Conservation (phyloP, 257 asterid species). For the Eucommia ulmoides region DNA sequence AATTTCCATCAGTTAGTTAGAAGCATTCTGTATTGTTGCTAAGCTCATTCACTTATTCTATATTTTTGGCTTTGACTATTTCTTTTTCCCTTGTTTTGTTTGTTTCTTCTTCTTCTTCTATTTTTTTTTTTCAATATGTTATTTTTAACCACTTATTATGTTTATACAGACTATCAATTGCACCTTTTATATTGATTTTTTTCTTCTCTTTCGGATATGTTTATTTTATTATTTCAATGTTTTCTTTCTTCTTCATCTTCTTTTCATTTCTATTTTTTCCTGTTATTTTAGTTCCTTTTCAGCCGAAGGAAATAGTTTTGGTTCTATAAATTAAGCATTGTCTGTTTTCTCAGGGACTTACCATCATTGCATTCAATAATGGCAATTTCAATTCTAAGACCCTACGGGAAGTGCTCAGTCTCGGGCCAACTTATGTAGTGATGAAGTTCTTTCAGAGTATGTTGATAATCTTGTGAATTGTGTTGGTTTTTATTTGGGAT, state of each 20-base stretch:
- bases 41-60: too few species aligned
- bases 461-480: slow-evolving; percentile 3
- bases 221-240: background rate
- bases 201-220: too few species aligned
- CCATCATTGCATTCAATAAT: slow-evolving; percentile 60
- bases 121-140: too few species aligned
- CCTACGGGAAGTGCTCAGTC: slow-evolving; percentile 73
- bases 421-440: slow-evolving; percentile 89
- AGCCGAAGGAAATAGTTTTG: too few species aligned
- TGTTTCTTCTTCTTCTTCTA: background rate
- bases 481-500: slow-evolving; percentile 7
- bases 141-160: background rate
- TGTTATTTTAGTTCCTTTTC: too few species aligned
- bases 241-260: background rate
- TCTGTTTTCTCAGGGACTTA: slow-evolving; percentile 50
- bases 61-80: background rate
- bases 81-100: background rate
- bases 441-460: slow-evolving; percentile 84
- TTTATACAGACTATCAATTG: background rate
- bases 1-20: background rate
- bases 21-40: too few species aligned
- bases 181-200: background rate
- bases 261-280: background rate
- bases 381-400: slow-evolving; percentile 42
- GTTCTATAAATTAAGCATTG: too few species aligned